Percentiles rank a stretch among this genome's conserved stretches.
phyloP scores from a whole-genome alignment of 306 rosid genomes.

The Cyclanthera cordifolia region DNA sequence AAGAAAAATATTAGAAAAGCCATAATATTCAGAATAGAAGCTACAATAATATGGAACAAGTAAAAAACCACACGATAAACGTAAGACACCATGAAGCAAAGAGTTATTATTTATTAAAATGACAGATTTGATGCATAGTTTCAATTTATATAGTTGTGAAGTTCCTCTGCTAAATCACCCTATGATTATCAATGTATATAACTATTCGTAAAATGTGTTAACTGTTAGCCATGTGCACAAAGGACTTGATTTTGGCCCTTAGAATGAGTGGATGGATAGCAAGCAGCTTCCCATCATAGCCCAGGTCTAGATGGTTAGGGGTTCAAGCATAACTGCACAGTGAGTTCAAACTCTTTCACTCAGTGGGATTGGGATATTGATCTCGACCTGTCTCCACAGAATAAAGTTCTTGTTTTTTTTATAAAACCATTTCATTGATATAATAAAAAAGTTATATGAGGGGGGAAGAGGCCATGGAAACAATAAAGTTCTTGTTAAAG shows the following conservation, averaged over 20 bases:
- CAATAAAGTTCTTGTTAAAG: background rate
- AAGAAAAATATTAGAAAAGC: background rate
- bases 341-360: background rate
- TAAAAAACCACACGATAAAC: background rate
- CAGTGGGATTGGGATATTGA: background rate
- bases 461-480: too few species aligned
- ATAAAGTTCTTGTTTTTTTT: background rate
- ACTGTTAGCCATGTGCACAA: background rate
- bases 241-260: background rate
- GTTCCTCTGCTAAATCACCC: background rate
- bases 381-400: background rate
- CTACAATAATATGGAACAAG: background rate
- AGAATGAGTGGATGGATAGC: background rate
- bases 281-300: background rate
- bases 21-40: background rate
- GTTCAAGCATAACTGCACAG: background rate
- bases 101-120: background rate
- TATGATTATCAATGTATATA: background rate
- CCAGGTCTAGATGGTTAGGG: background rate
- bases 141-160: background rate
- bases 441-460: too few species aligned
- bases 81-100: background rate
- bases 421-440: too few species aligned
- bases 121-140: background rate
- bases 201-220: background rate